Base-by-base conservation (phyloP, 1,284 basidiomycete genomes). In the Tilletia caries region DNA sequence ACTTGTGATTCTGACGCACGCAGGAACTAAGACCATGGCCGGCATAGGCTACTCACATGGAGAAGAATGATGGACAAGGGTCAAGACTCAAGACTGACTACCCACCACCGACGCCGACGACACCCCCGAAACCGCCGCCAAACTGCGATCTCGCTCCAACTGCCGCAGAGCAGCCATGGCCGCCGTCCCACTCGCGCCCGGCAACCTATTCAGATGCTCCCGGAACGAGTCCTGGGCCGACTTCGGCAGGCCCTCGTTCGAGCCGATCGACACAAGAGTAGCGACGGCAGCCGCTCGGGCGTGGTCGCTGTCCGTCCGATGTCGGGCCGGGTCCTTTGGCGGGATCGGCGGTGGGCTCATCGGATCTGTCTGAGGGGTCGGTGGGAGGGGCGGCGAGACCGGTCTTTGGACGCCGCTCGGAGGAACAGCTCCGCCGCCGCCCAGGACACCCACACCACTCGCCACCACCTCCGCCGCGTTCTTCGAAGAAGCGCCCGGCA, bases 291-390 rank as follows among this genome's bases (percentile, higher is more conserved):
- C 52, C 23, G 52, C 13, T 18, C 23, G 52, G n/a, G 29, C 25
- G 5, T 23, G 29, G 46, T 68, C 29, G 71, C 73, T 23, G 69
- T 72, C 50, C 32, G 23, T 52, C 10, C 64, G 50, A 29, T 46
- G 43, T n/a, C 67, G 44, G 18, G 69, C 72, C 1, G 71, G 73
- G 58, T 73, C 73, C 34, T 73, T 74, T 18, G 68, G 58, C 1
- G 74, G 74, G 0, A 76, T 54, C 1, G 74, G 71, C 29, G 74
- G 74, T 3, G 70, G 71, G 3, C 12, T 46, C 2, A 62, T 32
- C 1, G 46, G 65, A 44, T 29, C 18, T 54, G 32, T 37, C 15
- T 33, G 15, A 12, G 46, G 68, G 27, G 37, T 69, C 32, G 20
- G 23, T 18, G 50, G 58, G 10, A 62, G 33, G 20, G 58, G 58